These are phyloP conservation scores for Clavispora santaluciae DNA, from an alignment of 805 yeast genomes.

Conservation along the genomic window DNA sequence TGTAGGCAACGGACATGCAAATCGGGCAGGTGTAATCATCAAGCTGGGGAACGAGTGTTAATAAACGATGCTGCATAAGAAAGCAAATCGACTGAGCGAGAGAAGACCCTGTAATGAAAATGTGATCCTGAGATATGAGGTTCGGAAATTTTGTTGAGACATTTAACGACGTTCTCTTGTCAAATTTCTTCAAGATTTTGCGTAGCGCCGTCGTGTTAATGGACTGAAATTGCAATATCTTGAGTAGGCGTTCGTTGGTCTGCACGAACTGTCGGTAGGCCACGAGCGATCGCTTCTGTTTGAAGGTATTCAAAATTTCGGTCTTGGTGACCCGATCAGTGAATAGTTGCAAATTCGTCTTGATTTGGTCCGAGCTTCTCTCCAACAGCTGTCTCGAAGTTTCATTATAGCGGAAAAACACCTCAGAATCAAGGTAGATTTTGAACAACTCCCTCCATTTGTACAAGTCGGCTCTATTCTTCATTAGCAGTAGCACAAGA, in stretches of 20 bases:
- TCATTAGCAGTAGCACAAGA: slow-evolving; percentile 18
- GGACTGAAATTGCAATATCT: slow-evolving; percentile 54
- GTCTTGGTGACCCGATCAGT: slow-evolving; percentile 33
- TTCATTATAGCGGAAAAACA: slow-evolving; percentile 54
- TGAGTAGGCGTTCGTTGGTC: slow-evolving; percentile 51
- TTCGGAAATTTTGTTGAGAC: slow-evolving; percentile 45
- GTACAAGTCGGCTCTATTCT: slow-evolving; percentile 51
- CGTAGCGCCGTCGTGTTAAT: slow-evolving; percentile 60
- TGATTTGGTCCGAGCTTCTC: slow-evolving; percentile 42
- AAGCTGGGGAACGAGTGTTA: slow-evolving; percentile 62
- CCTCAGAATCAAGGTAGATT: slow-evolving; percentile 60
- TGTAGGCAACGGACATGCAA: slow-evolving; percentile 64
- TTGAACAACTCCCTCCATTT: slow-evolving; percentile 68
- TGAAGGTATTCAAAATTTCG: slow-evolving; percentile 38
- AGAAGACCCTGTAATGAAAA: slow-evolving; percentile 42
- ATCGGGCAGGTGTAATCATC: slow-evolving; percentile 76
- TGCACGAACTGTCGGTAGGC: slow-evolving; percentile 48
- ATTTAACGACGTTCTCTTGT: slow-evolving; percentile 60
- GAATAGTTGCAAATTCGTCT: slow-evolving; percentile 40
- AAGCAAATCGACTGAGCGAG: slow-evolving; percentile 51
- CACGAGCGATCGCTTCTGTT: slow-evolving; percentile 38
- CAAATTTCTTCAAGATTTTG: slow-evolving; percentile 71
- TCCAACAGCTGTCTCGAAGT: slow-evolving; percentile 36
- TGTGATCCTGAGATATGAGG: slow-evolving; percentile 36
- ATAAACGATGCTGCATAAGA: slow-evolving; percentile 49